These are phyloP conservation scores for Isoetes engelmannii DNA, from an alignment of 83 land plant species.

Conservation along the genomic window DNA sequence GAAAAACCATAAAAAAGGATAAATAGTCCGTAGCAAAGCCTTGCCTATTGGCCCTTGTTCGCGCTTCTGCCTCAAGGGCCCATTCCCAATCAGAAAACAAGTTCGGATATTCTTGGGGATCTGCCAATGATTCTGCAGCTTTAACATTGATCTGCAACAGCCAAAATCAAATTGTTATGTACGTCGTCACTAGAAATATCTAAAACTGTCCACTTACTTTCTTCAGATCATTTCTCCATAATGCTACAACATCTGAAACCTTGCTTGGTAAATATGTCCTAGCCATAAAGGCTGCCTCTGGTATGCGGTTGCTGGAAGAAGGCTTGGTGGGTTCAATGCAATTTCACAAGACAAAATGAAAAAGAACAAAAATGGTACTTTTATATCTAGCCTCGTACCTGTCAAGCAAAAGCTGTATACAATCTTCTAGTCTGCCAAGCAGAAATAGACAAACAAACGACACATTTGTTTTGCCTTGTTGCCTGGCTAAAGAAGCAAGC, in stretches of 20 bases:
- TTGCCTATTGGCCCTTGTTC: slow-evolving; percentile 28
- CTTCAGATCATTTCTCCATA: slow-evolving; percentile 83
- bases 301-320: slow-evolving; percentile 83
- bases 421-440: slow-evolving; percentile 90
- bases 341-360: background rate
- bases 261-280: slow-evolving; percentile 95
- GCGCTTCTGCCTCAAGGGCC: slow-evolving; percentile 63
- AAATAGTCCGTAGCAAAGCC: background rate
- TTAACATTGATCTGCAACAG: slow-evolving; percentile 63
- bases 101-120: slow-evolving; percentile 94
- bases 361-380: no score
- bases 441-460: slow-evolving; percentile 89
- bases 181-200: no score
- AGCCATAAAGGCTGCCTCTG: slow-evolving; percentile 99
- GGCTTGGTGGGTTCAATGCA: background rate
- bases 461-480: slow-evolving; percentile 92
- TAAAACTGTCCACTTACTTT: slow-evolving; percentile 40
- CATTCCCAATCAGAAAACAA: slow-evolving; percentile 91
- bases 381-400: slow-evolving; percentile 46
- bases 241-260: slow-evolving; percentile 71
- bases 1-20: background rate
- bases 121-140: slow-evolving; percentile 97
- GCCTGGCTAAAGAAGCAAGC: slow-evolving; percentile 66
- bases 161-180: slow-evolving; percentile 2
- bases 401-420: slow-evolving; percentile 76